Evolutionary conservation across 1,284 basidiomycete genomes (phyloP), one percentile per base, ranked within the genome.

Genomic region (Clitocybe nebularis): DNA sequence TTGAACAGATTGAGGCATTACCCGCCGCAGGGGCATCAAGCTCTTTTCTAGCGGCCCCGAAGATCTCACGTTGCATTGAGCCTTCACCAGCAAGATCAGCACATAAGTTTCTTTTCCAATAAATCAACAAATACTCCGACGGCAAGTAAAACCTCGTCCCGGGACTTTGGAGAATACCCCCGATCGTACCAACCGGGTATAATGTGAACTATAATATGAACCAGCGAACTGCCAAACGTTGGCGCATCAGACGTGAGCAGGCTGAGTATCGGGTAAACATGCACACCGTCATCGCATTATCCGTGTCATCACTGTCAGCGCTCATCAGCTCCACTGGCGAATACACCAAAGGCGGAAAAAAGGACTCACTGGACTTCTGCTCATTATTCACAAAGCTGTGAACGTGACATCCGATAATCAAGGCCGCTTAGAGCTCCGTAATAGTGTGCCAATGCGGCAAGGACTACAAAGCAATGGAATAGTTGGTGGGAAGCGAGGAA

Each of bases 401-500:
- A 49, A 23, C 57, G 53, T 46, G 69, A 64, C 61, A 85, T 77
- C 63, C 78, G 74, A 60, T 81, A 72, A 45, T 75, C 61, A 53
- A 85, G 71, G 29, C 70, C 72, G 16, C 68, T 73, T 51, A 81
- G 55, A 42, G 85, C 66, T 52, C 77, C 75, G 33, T 63, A 59
- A 64, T 89, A 93, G 60, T 93, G 89, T 25, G 80, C 73, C 47
- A 86, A 67, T 8, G 87, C 89, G 1, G 89, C 93, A 17, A 81
- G 61, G 34, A 94, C 71, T 19, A 94, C 91, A 57, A 81, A 84
- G 51, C 79, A 58, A 59, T 95, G 93, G 64, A 96, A 95, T 56
- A 93, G 86, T 63, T 87, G 85, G 68, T 93, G 91, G 22, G 85
- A 90, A 0, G 85, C 75, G 42, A 84, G 79, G 52, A 93, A 74